phyloP scores from a whole-genome alignment of 148 eudicot genomes.

The Fagopyrum tataricum region DNA sequence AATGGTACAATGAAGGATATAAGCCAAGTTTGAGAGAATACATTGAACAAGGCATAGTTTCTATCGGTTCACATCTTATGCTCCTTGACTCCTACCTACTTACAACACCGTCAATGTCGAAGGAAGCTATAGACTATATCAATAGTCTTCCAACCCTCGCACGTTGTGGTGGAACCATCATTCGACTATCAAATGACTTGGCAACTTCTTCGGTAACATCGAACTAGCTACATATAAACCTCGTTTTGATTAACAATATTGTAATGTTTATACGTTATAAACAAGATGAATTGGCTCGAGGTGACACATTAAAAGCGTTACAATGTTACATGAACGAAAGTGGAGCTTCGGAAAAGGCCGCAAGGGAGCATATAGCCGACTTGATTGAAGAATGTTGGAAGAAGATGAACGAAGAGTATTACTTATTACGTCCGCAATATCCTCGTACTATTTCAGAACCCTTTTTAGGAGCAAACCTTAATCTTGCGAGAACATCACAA shows the following conservation, averaged over 20 bases:
- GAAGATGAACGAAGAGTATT: not conserved
- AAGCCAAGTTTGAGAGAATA: not conserved
- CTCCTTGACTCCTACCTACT: not conserved
- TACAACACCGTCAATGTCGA: not conserved
- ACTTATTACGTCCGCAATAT: not conserved
- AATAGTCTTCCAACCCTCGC: not conserved
- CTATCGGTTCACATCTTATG: not conserved
- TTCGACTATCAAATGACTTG: constrained; percentile 1
- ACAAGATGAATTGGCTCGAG: not conserved
- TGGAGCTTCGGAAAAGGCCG: not conserved
- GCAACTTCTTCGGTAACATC: not conserved
- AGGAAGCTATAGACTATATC: not conserved
- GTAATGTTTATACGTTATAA: not conserved
- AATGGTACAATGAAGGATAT: not conserved
- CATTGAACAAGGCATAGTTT: not conserved
- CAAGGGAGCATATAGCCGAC: not conserved
- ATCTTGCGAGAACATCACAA: not conserved
- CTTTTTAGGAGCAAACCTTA: not conserved
- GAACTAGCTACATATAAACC: not conserved
- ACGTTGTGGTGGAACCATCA: not conserved
- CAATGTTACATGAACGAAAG: constrained; percentile 3
- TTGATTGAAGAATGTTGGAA: not conserved
- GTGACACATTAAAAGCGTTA: not conserved
- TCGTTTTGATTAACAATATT: too few species aligned
- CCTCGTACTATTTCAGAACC: not conserved